Evolutionary conservation across 176 grass and related monocot species (phyloP).

Genomic region (Carex parvula): DNA sequence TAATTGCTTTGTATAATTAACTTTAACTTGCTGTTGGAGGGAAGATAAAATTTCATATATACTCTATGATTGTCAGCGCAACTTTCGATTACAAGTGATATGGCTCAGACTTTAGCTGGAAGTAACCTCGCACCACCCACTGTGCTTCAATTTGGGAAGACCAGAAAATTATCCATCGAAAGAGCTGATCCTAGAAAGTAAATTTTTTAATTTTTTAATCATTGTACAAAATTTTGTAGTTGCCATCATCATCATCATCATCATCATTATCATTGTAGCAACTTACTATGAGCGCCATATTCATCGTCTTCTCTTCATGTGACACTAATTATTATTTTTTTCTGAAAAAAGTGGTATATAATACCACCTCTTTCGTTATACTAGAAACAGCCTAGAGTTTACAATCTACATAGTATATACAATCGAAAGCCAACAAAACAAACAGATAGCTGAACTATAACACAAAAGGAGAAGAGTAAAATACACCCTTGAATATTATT

Average conservation of each 20-base stretch:
- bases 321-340: neutral
- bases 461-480: neutral
- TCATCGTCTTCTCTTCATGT: neutral
- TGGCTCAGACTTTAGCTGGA: constrained; percentile 35
- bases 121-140: constrained; percentile 41
- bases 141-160: constrained; percentile 69
- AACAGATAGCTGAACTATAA: too few relatives aligned
- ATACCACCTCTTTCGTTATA: neutral
- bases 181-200: constrained; percentile 65
- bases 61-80: constrained; percentile 22
- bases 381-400: neutral
- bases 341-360: neutral
- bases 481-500: neutral
- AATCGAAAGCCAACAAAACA: too few relatives aligned
- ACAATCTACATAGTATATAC: too few relatives aligned
- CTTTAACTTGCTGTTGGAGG: neutral
- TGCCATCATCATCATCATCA: neutral
- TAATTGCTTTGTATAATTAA: neutral
- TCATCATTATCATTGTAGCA: neutral
- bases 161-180: constrained; percentile 57
- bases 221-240: neutral
- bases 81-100: constrained; percentile 40
- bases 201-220: constrained; percentile 8
- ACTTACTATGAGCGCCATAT: neutral
- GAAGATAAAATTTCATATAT: neutral